Percentiles rank a stretch among this genome's conserved stretches.
Evolutionary conservation across 2,329 filamentous ascomycete genomes (phyloP).

Genomic region (Claviceps sp.): DNA sequence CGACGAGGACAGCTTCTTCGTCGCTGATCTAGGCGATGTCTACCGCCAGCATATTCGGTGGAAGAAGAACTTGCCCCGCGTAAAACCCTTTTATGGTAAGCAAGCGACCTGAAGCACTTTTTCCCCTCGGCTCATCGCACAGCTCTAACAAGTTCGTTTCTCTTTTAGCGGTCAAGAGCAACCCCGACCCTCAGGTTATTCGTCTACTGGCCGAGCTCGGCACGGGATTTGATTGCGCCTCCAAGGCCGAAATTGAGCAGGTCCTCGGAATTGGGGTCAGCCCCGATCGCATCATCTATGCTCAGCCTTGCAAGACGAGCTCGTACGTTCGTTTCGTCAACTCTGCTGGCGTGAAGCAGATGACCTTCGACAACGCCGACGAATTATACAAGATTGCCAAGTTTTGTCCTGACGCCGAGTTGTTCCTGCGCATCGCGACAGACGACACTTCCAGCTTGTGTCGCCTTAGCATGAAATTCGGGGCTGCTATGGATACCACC

Average conservation of each 20-base stretch:
- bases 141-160: slow-evolving; percentile 4
- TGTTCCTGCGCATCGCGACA: slow-evolving; percentile 88
- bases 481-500: slow-evolving; percentile 74
- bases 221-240: slow-evolving; percentile 95
- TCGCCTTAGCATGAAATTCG: slow-evolving; percentile 94
- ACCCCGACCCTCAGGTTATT: slow-evolving; percentile 82
- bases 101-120: background rate
- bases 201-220: slow-evolving; percentile 78
- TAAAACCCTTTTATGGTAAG: slow-evolving; percentile 93
- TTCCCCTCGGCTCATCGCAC: background rate
- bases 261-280: slow-evolving; percentile 72
- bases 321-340: slow-evolving; percentile 90
- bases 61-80: slow-evolving; percentile 84
- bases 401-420: slow-evolving; percentile 75
- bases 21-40: slow-evolving; percentile 93
- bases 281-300: slow-evolving; percentile 91
- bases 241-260: slow-evolving; percentile 92
- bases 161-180: slow-evolving; percentile 82
- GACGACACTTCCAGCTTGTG: slow-evolving; percentile 92
- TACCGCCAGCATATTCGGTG: slow-evolving; percentile 97
- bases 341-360: slow-evolving; percentile 77
- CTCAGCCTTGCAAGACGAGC: slow-evolving; percentile 98
- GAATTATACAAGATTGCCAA: slow-evolving; percentile 97
- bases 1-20: slow-evolving; percentile 96
- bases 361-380: slow-evolving; percentile 98